Evolutionary conservation across 139 green algal species (phyloP), one percentile per base, ranked within the genome.

Genomic region (Ettlia oleoabundans): DNA sequence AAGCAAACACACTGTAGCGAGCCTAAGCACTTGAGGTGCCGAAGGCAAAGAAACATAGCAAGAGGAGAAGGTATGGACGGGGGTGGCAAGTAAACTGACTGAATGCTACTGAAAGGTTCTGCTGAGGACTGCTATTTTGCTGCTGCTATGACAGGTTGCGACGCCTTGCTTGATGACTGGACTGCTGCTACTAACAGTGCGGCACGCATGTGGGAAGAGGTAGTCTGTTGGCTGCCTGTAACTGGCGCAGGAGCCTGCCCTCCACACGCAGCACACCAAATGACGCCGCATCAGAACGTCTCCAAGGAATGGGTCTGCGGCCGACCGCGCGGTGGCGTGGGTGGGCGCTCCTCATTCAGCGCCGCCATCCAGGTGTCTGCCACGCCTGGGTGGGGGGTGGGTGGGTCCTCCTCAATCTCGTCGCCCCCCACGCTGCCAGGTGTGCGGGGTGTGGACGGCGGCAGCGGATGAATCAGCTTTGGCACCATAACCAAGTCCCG

Each of bases 401-500:
- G 87, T 13, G 89, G 89, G 70, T 92, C 89, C 75, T 92, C 87
- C 41, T 92, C 87, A 15, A 90, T 84, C 38, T 87, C 79, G n/a
- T 87, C 83, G 40, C 42, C 53, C 30, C 67, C 41, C 47, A 61
- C 69, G 24, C 51, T 85, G 76, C 93, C 89, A 3, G 92, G 90
- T 42, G 92, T 92, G 82, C 88, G 89, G 13, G 91, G 89, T 18
- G 88, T 91, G 51, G 91, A 91, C 47, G 96, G 96, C 21, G 96
- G 96, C 85, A 99, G 88, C n/a, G 97, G 97, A 89, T 99, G 97
- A 78, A 99, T 99, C 58, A 99, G 90, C 89, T 99, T 99, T 35
- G 97, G 97, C 35, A 81, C 58, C 75, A 81, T 81, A n/a, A 81
- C 95, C 67, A 99, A 90, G 85, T 99, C 97, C 4, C 97, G 86